Evolutionary conservation across 371 early-diverging fungal genomes (phyloP), one percentile per base, ranked within the genome.

Genomic region (Actinomucor elegans): DNA sequence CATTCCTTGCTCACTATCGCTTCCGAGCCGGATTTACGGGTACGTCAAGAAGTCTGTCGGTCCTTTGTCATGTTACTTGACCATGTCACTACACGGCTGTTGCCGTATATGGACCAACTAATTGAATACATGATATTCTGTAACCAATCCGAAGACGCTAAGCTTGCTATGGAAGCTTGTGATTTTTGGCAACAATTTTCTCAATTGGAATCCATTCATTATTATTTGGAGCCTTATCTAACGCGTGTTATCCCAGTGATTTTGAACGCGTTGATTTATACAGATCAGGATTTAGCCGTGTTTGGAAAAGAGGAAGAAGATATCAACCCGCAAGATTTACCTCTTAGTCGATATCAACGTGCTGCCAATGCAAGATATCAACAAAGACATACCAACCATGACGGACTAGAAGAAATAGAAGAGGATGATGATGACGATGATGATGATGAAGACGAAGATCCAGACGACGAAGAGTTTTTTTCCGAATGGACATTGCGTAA

Each of bases 141-240:
- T 53, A 93, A 91, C 24, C 77, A 84, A 59, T 86, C 84, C 61
- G 81, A 83, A 32, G 89, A 94, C 34, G 85, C 88, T n/a, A 62
- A 71, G 33, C 86, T 97, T 6, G 96, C 96, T 15, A 68, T 95
- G 52, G 96, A 96, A 72, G 96, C 97, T 10, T 92, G 94, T 72
- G 98, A 98, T 74, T 97, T 98, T 70, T 98, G 97, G 97, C 69
- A 93, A 18, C 88, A 90, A 23, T 89, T 95, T 74, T 87, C 90
- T 24, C 93, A 92, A 63, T 86, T 89, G 48, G 85, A 90, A 15
- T 74, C 71, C n/a, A 55, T 89, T 52, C 71, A 73, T 38, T 86
- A 85, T 35, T 74, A 86, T 50, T 67, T 98, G 47, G 78, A 81
- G 35, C 92, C 93, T 3, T 85, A 83, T 64, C 58, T 97, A 31